Evolutionary conservation across 2,329 filamentous ascomycete genomes (phyloP).

Genomic region (Scleromitrula shiraiana): DNA sequence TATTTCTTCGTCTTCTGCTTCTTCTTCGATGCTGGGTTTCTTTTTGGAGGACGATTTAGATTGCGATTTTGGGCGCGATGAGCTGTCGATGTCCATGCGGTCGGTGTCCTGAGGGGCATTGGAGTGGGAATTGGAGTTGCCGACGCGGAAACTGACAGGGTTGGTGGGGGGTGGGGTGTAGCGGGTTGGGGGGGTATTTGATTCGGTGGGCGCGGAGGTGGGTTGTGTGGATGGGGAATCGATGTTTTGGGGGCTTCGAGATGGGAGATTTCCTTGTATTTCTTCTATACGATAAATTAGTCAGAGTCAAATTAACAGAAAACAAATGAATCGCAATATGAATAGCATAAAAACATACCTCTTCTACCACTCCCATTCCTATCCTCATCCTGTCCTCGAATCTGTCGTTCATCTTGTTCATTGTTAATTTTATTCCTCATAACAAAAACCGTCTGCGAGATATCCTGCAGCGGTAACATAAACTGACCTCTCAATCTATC

Average conservation of each 20-base stretch:
- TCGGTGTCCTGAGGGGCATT: conserved; percentile 21
- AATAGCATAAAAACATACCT: conserved; percentile 4
- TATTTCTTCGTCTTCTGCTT: conserved; percentile 42
- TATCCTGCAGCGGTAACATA: neutral
- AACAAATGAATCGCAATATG: neutral
- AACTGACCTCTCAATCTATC: conserved; percentile 10
- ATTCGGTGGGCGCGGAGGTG: no score
- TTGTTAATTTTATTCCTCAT: conserved; percentile 10
- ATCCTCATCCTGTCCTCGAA: conserved; percentile 2
- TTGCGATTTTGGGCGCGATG: conserved; percentile 22
- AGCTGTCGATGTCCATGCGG: conserved; percentile 29
- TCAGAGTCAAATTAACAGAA: no score
- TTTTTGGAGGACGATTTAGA: conserved; percentile 24
- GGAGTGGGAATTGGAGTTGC: conserved; percentile 6
- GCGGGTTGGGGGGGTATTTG: conserved; percentile 16
- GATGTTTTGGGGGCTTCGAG: no score
- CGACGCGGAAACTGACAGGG: conserved; percentile 28
- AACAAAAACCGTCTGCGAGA: conserved; percentile 6
- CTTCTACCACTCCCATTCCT: conserved; percentile 6
- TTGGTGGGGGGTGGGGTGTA: conserved; percentile 22
- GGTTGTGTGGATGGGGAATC: no score
- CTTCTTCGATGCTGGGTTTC: conserved; percentile 11
- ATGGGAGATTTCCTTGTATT: no score
- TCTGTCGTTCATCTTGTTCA: neutral
- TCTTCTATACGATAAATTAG: no score